Evolutionary conservation across 305 asterid species (phyloP).

Genomic region (Fraxinus angustifolia): DNA sequence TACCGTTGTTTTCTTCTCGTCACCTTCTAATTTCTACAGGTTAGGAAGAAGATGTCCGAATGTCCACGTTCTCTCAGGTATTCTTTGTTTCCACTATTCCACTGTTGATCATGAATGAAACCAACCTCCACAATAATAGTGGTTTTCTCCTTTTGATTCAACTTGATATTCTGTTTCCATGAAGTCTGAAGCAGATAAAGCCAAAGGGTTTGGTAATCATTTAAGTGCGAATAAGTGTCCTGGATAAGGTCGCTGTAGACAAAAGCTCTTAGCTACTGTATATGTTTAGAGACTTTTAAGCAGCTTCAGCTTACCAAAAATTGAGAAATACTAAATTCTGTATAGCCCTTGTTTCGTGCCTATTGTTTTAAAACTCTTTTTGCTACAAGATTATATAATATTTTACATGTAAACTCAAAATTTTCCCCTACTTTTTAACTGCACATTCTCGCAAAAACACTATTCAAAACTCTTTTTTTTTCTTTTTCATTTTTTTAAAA

Average conservation of each 20-base stretch:
- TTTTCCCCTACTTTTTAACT: too few relatives aligned
- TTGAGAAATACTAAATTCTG: neutral
- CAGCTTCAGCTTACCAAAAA: neutral
- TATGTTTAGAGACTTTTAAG: neutral
- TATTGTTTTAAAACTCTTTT: too few relatives aligned
- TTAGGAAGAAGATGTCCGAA: constrained; percentile 84
- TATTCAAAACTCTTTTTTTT: too few relatives aligned
- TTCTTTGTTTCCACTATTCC: constrained; percentile 19
- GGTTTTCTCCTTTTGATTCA: neutral
- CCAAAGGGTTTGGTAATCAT: neutral
- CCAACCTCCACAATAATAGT: neutral
- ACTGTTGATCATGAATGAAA: neutral
- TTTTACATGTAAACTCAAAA: too few relatives aligned
- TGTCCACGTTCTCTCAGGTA: constrained; percentile 79
- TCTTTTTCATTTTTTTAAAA: too few relatives aligned
- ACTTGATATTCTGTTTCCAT: neutral
- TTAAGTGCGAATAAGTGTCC: neutral
- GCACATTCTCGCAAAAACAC: too few relatives aligned
- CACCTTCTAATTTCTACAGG: constrained; percentile 39
- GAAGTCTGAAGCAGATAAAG: neutral
- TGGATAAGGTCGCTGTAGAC: neutral
- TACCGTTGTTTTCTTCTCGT: constrained; percentile 6
- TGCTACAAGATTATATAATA: too few relatives aligned
- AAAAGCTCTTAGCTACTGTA: neutral
- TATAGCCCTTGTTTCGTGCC: neutral